Base-by-base conservation (phyloP, 2,329 filamentous ascomycete species). In the Ustulina deusta region DNA sequence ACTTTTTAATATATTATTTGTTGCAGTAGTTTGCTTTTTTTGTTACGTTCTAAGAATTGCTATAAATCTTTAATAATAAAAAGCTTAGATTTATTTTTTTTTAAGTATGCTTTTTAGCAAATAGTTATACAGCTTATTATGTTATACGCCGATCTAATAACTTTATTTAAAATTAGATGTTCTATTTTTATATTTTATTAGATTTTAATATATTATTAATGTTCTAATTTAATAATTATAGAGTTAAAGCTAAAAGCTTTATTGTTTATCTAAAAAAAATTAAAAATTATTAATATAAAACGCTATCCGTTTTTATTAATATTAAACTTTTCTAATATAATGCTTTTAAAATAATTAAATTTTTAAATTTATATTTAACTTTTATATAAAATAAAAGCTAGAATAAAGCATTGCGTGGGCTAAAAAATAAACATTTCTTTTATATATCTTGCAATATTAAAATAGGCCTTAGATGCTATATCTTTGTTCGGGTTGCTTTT, bases 341-440 rank as follows among this genome's bases (percentile, higher is more conserved):
- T 80, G 6, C 79, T 81, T 15, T 83, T 82, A 0, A 84, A 67
- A 20, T 80, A 75, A 71, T 86, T 79, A 75, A 85, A 85, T 63
- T 74, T 75, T 82, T 77, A 86, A 63, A 85, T 70, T 54, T 81
- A 79, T 79, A 86, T 83, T 11, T 81, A 69, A 64, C 79, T 78
- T 68, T 81, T 77, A 63, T 78, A 86, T 13, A 86, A 66, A 3
- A 82, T 85, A 76, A 86, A 86, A 61, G 81, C 82, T 11, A 85
- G 73, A 62, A 83, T 79, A 70, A 84, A 86, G 42, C 81, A 78
- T 66, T 80, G 78, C 49, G 74, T 81, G 44, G 81, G 76, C 71
- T 84, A 76, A 15, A 78, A 73, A 57, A 78, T 74, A 27, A 85
- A 74, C 1, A 85, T 79, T 71, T 85, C 80, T 74, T 65, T 80